Percentiles rank a stretch among this genome's conserved stretches.
Conservation (phyloP, 306 rosid genomes). For the Cucurbita ficifolia region DNA sequence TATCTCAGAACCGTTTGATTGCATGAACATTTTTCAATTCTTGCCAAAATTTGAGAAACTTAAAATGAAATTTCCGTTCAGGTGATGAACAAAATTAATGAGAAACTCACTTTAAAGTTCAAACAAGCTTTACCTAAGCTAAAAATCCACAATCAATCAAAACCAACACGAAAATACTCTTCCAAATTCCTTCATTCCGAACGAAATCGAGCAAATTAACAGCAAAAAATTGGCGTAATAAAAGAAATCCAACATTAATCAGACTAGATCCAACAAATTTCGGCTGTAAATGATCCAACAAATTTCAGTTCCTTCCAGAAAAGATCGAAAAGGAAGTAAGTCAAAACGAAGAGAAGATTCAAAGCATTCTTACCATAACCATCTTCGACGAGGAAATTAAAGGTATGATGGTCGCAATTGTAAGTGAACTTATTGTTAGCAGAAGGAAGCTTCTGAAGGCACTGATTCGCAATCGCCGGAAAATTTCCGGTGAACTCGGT, state of each 20-base stretch:
- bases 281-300: no score
- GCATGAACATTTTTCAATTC: neutral
- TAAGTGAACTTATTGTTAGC: slow-evolving; percentile 85
- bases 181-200: neutral
- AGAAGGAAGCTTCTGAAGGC: slow-evolving; percentile 73
- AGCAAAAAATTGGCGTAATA: neutral
- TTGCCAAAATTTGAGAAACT: neutral
- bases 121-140: neutral
- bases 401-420: slow-evolving; percentile 81
- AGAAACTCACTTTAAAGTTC: neutral
- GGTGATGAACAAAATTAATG: neutral
- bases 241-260: neutral
- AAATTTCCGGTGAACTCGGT: slow-evolving; percentile 93
- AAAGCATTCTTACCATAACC: slow-evolving; percentile 47
- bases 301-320: neutral
- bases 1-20: neutral
- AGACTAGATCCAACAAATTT: neutral
- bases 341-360: neutral
- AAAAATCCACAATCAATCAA: neutral
- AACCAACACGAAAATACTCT: neutral
- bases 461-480: slow-evolving; percentile 84
- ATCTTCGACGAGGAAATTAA: slow-evolving; percentile 73
- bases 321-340: neutral
- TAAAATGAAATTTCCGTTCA: neutral
- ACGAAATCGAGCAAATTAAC: neutral